Evolutionary conservation across 2,329 filamentous ascomycete species (phyloP).

Genomic region (Aspergillus floridensis): DNA sequence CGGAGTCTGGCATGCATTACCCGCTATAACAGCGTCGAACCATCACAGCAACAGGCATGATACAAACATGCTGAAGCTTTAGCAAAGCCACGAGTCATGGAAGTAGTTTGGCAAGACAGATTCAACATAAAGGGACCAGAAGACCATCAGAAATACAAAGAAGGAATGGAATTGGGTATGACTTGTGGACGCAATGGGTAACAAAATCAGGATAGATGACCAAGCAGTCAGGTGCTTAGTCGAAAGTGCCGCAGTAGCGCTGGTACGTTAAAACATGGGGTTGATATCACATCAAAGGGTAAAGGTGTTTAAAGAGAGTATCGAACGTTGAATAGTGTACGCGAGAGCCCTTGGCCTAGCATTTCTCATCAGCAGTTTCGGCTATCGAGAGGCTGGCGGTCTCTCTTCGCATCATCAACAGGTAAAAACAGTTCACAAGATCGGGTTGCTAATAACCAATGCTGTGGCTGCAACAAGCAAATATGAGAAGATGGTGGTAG

Average conservation of each 20-base stretch:
- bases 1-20: not conserved
- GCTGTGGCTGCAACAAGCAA: not conserved
- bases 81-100: not conserved
- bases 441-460: not conserved
- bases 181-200: not conserved
- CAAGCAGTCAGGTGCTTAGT: not conserved
- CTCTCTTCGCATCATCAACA: too few relatives aligned
- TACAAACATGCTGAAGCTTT: not conserved
- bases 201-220: not conserved
- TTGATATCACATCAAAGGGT: constrained; percentile 1
- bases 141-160: not conserved
- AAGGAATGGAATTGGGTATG: not conserved
- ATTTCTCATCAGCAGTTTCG: constrained; percentile 10
- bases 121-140: not conserved
- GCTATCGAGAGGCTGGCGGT: not conserved
- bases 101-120: not conserved
- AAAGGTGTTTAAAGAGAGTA: not conserved
- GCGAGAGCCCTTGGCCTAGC: constrained; percentile 3
- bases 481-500: not conserved
- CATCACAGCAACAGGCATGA: not conserved
- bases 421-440: not conserved
- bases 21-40: not conserved
- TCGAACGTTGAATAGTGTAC: not conserved
- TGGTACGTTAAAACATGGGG: not conserved
- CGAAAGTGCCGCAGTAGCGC: not conserved